Percentiles rank a stretch among this genome's conserved stretches.
phyloP scores from a whole-genome alignment of 805 yeast species.

The Teunomyces panamensis region DNA sequence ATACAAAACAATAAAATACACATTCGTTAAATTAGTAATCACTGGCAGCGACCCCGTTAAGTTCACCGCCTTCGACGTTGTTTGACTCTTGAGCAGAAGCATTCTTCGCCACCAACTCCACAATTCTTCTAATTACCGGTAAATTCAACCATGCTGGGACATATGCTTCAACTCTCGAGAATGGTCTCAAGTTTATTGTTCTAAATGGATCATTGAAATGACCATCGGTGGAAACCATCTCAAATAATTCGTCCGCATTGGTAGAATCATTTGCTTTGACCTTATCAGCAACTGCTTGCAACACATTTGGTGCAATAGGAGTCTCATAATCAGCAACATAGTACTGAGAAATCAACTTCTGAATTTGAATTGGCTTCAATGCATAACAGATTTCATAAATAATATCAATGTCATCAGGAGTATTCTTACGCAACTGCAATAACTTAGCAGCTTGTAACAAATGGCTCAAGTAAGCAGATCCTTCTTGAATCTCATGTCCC shows the following conservation, averaged over 20 bases:
- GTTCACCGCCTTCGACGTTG: constrained; percentile 11
- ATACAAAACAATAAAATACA: constrained; percentile 3
- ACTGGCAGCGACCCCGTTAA: constrained; percentile 2
- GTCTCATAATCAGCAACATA: constrained; percentile 92
- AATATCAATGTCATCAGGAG: constrained; percentile 84
- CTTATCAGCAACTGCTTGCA: constrained; percentile 75
- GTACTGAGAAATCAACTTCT: constrained; percentile 85
- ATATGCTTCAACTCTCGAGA: constrained; percentile 80
- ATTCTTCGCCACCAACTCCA: constrained; percentile 82
- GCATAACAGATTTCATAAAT: constrained; percentile 94
- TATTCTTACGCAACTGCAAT: constrained; percentile 85
- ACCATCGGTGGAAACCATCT: constrained; percentile 65
- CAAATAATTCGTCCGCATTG: constrained; percentile 60
- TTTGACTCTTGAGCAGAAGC: constrained; percentile 64
- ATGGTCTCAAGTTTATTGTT: constrained; percentile 69
- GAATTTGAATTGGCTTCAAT: constrained; percentile 92
- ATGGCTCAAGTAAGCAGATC: constrained; percentile 78
- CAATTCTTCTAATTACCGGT: constrained; percentile 83
- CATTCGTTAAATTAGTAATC: constrained; percentile 2
- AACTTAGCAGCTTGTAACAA: constrained; percentile 90
- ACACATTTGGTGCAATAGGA: constrained; percentile 80
- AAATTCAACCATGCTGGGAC: constrained; percentile 93
- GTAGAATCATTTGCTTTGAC: constrained; percentile 61
- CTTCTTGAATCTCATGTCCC: constrained; percentile 86
- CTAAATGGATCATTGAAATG: constrained; percentile 84